Conservation (phyloP, 1,139 yeast species). For the Candida neerlandica region DNA sequence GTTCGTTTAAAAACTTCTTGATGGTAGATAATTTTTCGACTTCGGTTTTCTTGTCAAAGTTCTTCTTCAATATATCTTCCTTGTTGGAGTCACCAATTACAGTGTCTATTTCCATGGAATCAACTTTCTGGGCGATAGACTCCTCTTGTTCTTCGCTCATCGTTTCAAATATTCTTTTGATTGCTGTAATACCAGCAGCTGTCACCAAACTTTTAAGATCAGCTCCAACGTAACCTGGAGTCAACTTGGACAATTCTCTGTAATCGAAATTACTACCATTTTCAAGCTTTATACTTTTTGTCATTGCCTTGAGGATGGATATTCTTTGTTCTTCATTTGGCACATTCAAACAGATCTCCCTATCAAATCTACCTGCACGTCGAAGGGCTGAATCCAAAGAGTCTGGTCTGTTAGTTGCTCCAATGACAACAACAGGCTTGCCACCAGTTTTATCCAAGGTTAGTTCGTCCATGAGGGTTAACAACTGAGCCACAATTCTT, state of each 20-base stretch:
- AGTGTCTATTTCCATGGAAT: constrained; percentile 49
- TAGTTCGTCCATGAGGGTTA: constrained; percentile 84
- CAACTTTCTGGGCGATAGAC: constrained; percentile 13
- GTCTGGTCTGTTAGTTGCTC: constrained; percentile 54
- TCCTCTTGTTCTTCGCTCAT: constrained; percentile 42
- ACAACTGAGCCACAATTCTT: constrained; percentile 90
- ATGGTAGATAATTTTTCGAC: constrained; percentile 61
- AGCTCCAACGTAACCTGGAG: constrained; percentile 99
- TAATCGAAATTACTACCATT: constrained; percentile 69
- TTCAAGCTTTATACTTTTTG: constrained; percentile 58
- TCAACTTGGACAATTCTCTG: constrained; percentile 76
- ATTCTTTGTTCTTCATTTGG: constrained; percentile 87
- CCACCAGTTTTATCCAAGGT: constrained; percentile 87
- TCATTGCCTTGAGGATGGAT: constrained; percentile 75
- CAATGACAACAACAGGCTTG: constrained; percentile 71
- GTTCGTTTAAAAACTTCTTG: constrained; percentile 68
- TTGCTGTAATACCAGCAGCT: constrained; percentile 95
- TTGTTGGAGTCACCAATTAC: constrained; percentile 4
- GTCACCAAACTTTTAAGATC: constrained; percentile 92
- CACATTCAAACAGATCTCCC: constrained; percentile 69
- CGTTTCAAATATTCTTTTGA: constrained; percentile 77
- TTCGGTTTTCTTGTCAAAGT: constrained; percentile 35
- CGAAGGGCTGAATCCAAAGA: constrained; percentile 51
- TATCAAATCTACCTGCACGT: constrained; percentile 52
- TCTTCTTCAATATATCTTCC: constrained; percentile 18